Percentiles rank a stretch among this genome's conserved stretches.
Evolutionary conservation across 1,284 basidiomycete species (phyloP).

Genomic region (Ceratobasidium sp.): DNA sequence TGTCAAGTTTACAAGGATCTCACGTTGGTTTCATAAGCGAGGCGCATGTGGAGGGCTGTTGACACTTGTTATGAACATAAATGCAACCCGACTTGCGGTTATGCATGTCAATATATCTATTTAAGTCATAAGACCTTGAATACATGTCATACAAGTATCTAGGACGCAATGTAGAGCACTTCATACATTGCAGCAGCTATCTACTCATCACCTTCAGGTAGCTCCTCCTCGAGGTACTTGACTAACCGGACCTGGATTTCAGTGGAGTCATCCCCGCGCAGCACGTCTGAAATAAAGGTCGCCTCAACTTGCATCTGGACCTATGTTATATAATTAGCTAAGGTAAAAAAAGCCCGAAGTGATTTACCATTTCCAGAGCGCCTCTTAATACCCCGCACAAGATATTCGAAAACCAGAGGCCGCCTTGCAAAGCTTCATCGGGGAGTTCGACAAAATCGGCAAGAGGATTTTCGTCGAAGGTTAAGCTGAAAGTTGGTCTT

Average conservation of each 20-base stretch:
- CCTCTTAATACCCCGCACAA: constrained; percentile 94
- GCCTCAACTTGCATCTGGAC: constrained; percentile 96
- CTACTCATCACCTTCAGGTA: constrained; percentile 81
- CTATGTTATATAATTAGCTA: constrained; percentile 58
- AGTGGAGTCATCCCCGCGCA: constrained; percentile 93
- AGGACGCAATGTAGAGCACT: constrained; percentile 9
- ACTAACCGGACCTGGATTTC: constrained; percentile 92
- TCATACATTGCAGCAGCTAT: constrained; percentile 10
- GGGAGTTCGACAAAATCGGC: constrained; percentile 98
- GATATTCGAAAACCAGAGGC: constrained; percentile 97
- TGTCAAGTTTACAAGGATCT: neutral
- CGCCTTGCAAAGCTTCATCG: constrained; percentile 89
- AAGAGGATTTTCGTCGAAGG: constrained; percentile 95
- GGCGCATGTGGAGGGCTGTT: neutral
- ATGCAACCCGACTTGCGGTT: too few species aligned
- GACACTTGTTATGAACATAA: constrained; percentile 3
- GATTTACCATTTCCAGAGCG: constrained; percentile 92
- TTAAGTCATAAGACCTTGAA: neutral
- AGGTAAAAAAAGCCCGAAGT: constrained; percentile 7
- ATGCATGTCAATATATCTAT: too few species aligned
- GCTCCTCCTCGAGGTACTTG: constrained; percentile 95
- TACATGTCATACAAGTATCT: neutral
- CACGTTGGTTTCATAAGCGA: neutral
- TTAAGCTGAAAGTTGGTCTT: constrained; percentile 74
- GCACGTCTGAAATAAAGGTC: constrained; percentile 88